Base-by-base conservation (phyloP, 345 rosid species). In the Salix viminalis region DNA sequence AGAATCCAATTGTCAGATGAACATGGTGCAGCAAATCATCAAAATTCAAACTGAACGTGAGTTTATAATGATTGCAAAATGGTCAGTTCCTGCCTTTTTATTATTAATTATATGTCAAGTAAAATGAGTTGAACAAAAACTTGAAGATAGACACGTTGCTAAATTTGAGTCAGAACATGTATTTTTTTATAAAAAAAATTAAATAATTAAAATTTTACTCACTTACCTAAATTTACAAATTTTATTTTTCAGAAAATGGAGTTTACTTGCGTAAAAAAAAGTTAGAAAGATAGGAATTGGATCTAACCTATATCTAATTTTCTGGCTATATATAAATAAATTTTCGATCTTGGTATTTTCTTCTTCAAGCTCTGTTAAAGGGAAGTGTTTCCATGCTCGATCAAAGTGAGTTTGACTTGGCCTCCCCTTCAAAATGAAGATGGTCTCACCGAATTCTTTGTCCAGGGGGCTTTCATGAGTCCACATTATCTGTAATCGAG, bases 1-100 rank as follows among this genome's bases (percentile, higher is more conserved):
- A 9, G 6, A 58, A 58, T 58, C 62, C 28, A 23, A n/a, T 58
- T 10, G 62, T 9, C 62, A 58, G 26, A 58, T 58, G 62, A 58
- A n/a, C 26, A 58, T 58, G 62, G 62, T 10, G 62, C 7, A 23
- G 62, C 26, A n/a, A n/a, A 58, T n/a, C 28, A n/a, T 9, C 13
- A n/a, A 10, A 58, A 58, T 58, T 58, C 1, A n/a, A 58, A n/a
- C 10, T 9, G 62, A 58, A 4, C 18, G 14, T 14, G 11, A 26
- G 21, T n/a, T 48, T 6, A 28, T 30, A 71, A 71, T 71, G 65
- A 71, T 71, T 32, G 65, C 65, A 18, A 34, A 56, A 72, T 72
- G 50, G 48, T 2, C 50, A 68, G 44, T 6, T 28, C 23, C 44
- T 34, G 46, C 10, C 44, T 30, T 18, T 36, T 44, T 3, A 30